Evolutionary conservation across 2,329 filamentous ascomycete genomes (phyloP).

Genomic region (Claviceps arundinis): DNA sequence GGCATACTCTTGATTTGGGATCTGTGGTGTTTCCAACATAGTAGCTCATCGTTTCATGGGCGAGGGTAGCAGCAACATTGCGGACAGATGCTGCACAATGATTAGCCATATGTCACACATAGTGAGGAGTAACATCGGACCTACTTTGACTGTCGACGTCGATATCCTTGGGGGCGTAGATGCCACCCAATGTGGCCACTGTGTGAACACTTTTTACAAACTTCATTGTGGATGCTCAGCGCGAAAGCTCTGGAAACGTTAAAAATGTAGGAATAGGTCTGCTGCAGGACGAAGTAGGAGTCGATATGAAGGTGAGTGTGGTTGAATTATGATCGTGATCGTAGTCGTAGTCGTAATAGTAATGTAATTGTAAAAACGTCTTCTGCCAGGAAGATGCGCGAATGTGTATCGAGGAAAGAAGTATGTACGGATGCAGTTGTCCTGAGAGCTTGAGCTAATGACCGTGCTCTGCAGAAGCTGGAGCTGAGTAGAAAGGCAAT

Average conservation of each 20-base stretch:
- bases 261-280: too few species aligned
- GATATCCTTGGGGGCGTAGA: constrained; percentile 24
- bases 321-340: too few species aligned
- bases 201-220: constrained; percentile 12
- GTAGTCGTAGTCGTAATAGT: not conserved
- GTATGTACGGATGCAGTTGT: not conserved
- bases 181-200: constrained; percentile 13
- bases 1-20: constrained; percentile 30
- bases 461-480: not conserved
- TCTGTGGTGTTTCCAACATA: constrained; percentile 47
- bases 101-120: not conserved
- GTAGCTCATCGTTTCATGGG: constrained; percentile 47
- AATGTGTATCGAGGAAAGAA: not conserved
- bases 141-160: constrained; percentile 23
- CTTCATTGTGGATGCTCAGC: constrained; percentile 8
- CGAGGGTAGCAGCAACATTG: constrained; percentile 45
- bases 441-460: not conserved
- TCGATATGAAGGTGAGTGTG: too few species aligned
- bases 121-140: constrained; percentile 7
- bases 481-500: not conserved
- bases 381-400: constrained; percentile 4
- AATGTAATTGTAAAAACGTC: not conserved
- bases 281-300: too few species aligned
- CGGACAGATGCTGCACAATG: constrained; percentile 42
- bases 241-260: not conserved